Percentiles rank a stretch among this genome's conserved stretches.
Conservation (phyloP, 2,329 filamentous ascomycete species). For the Huntiella decipiens region DNA sequence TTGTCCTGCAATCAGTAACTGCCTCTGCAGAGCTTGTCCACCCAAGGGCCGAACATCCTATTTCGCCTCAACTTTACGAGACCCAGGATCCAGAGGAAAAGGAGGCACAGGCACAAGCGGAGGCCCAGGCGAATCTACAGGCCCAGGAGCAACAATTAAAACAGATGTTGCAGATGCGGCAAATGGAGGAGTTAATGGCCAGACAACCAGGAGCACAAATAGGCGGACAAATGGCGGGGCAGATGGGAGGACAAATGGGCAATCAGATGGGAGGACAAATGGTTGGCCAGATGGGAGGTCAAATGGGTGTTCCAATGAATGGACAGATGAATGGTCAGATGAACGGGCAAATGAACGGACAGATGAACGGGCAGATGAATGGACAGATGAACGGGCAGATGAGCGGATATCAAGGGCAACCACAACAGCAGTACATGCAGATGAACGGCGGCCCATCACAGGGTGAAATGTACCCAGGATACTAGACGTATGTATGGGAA, state of each 20-base stretch:
- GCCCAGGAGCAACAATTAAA: neutral
- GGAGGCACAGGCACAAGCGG: neutral
- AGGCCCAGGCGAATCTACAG: neutral
- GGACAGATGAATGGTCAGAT: too few relatives aligned
- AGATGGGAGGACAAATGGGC: neutral
- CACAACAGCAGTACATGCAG: conserved; percentile 1
- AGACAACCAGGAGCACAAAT: too few relatives aligned
- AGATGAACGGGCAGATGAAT: too few relatives aligned
- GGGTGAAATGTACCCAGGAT: neutral
- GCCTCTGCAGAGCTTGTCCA: neutral
- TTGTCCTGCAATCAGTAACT: neutral
- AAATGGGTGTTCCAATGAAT: too few relatives aligned
- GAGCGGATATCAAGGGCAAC: neutral
- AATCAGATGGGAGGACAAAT: too few relatives aligned
- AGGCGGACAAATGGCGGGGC: neutral
- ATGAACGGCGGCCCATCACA: neutral
- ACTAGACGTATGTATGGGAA: neutral
- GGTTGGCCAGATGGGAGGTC: neutral
- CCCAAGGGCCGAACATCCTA: neutral
- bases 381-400: neutral
- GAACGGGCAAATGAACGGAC: too few relatives aligned
- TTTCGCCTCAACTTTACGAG: conserved; percentile 1
- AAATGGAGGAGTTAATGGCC: too few relatives aligned
- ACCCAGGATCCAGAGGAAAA: conserved; percentile 1
- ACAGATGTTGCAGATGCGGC: too few relatives aligned